These are phyloP conservation scores for Boletus albobrunnescens DNA, from an alignment of 1,284 basidiomycete genomes.

Conservation along the genomic window DNA sequence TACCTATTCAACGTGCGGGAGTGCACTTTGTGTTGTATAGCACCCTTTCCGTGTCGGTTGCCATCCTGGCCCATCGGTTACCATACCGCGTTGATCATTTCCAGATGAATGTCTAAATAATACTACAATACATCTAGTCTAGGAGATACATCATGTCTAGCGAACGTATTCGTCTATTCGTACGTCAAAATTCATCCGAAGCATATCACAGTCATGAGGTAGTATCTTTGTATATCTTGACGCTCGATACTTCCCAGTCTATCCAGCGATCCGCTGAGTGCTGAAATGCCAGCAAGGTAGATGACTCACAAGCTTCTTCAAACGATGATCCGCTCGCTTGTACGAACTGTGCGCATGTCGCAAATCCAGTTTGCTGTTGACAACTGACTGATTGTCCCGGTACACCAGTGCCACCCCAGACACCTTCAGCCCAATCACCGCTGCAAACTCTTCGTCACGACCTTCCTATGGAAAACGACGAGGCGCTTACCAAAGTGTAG, in stretches of 20 bases:
- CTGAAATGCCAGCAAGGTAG: not conserved
- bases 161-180: slow-evolving; percentile 16
- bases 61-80: too few relatives aligned
- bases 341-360: slow-evolving; percentile 76
- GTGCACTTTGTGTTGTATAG: slow-evolving; percentile 21
- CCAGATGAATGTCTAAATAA: slow-evolving; percentile 9
- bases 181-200: slow-evolving; percentile 9
- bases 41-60: slow-evolving; percentile 8
- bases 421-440: slow-evolving; percentile 82
- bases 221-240: slow-evolving; percentile 58
- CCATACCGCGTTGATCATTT: too few relatives aligned
- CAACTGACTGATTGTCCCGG: slow-evolving; percentile 82
- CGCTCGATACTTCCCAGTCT: slow-evolving; percentile 74
- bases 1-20: not conserved
- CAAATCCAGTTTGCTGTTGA: slow-evolving; percentile 73
- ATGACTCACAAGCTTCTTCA: slow-evolving; percentile 69
- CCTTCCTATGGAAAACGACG: slow-evolving; percentile 15
- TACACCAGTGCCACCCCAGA: slow-evolving; percentile 67
- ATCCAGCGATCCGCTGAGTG: slow-evolving; percentile 8
- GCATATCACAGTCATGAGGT: slow-evolving; percentile 14
- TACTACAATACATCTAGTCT: slow-evolving; percentile 22
- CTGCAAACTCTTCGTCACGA: slow-evolving; percentile 37
- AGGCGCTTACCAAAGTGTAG: slow-evolving; percentile 65
- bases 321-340: slow-evolving; percentile 67
- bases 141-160: slow-evolving; percentile 14